These are phyloP conservation scores for Phytopythium chamaehyphon DNA, from an alignment of 352 stramenopile species.

Conservation along the genomic window DNA sequence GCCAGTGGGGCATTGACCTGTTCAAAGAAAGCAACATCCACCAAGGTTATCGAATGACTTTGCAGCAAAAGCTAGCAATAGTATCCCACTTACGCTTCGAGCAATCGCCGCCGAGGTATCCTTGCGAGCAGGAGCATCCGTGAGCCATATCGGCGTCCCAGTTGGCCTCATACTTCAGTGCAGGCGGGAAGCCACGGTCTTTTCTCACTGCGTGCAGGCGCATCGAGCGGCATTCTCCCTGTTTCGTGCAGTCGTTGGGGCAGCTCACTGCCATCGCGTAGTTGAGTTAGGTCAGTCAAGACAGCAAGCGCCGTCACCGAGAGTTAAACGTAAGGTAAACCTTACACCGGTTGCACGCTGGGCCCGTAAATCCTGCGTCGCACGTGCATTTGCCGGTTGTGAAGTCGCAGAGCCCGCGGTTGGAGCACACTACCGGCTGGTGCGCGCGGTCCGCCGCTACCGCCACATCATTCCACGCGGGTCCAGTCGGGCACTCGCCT, in stretches of 20 bases:
- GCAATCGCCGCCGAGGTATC: slow-evolving; percentile 85
- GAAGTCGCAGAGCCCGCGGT: slow-evolving; percentile 62
- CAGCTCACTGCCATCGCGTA: slow-evolving; percentile 44
- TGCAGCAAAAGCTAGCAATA: not conserved
- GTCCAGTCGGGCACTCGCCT: slow-evolving; percentile 52
- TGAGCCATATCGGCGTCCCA: slow-evolving; percentile 90
- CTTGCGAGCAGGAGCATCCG: slow-evolving; percentile 85
- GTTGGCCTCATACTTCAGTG: slow-evolving; percentile 40
- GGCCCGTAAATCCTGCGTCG: slow-evolving; percentile 68
- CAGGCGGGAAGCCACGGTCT: slow-evolving; percentile 43
- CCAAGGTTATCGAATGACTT: not conserved
- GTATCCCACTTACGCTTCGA: slow-evolving; percentile 40
- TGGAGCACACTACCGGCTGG: slow-evolving; percentile 51
- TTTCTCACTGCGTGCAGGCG: slow-evolving; percentile 55
- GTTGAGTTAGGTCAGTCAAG: not conserved
- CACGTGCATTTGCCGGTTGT: slow-evolving; percentile 65
- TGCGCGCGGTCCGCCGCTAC: slow-evolving; percentile 54
- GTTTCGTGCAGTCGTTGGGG: slow-evolving; percentile 53
- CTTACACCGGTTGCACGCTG: slow-evolving; percentile 75
- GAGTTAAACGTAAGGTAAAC: too few species aligned
- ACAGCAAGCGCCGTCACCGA: too few species aligned
- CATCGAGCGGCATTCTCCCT: slow-evolving; percentile 73
- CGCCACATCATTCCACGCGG: slow-evolving; percentile 56
- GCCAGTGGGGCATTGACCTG: slow-evolving; percentile 47
- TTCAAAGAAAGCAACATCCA: not conserved